phyloP scores from a whole-genome alignment of 73 alveolate species.

The Paramecium biaurelia region DNA sequence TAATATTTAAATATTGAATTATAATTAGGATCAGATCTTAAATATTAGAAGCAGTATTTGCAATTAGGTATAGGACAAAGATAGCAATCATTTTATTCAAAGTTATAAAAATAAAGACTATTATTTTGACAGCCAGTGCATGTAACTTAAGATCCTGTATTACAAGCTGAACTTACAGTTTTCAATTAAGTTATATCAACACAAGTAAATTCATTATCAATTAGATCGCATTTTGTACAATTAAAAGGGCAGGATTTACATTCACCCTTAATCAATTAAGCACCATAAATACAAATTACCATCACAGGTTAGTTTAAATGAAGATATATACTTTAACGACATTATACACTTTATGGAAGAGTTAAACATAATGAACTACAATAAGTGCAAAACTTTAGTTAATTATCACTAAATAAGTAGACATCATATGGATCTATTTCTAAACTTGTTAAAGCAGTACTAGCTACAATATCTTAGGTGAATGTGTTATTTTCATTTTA shows the following conservation, averaged over 20 bases:
- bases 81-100: not conserved
- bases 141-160: not conserved
- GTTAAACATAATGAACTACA: not conserved
- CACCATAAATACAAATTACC: not conserved
- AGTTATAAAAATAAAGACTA: not conserved
- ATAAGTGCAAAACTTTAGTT: not conserved
- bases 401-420: not conserved
- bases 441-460: not conserved
- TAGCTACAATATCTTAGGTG: not conserved
- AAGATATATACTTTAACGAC: not conserved
- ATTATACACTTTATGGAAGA: not conserved
- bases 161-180: not conserved
- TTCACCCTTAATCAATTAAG: not conserved
- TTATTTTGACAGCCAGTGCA: not conserved
- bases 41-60: not conserved
- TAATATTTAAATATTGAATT: not conserved
- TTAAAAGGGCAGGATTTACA: not conserved
- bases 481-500: not conserved
- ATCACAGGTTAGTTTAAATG: not conserved
- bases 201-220: not conserved
- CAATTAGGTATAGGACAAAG: not conserved
- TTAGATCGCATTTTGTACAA: not conserved
- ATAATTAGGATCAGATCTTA: not conserved
- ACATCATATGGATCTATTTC: not conserved
- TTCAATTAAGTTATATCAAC: not conserved